These are phyloP conservation scores for Discostella stelligeroides DNA, from an alignment of 108 stramenopile species.

Conservation along the genomic window DNA sequence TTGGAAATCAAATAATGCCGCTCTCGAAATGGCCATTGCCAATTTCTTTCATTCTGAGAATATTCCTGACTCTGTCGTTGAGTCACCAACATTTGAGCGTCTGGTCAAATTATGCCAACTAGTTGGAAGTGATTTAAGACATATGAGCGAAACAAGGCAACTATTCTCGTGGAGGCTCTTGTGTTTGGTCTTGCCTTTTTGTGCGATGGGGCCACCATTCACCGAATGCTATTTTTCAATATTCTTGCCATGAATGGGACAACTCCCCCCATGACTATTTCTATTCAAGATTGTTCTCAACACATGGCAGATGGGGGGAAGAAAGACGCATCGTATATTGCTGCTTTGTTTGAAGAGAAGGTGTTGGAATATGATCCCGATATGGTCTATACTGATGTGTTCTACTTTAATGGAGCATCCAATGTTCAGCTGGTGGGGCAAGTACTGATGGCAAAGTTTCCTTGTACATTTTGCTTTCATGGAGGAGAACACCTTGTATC, in stretches of 20 bases:
- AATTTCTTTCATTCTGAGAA: conserved; percentile 26
- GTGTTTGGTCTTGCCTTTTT: conserved; percentile 14
- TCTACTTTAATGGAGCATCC: conserved; percentile 34
- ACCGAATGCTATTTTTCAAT: conserved; percentile 6
- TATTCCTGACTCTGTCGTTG: conserved; percentile 6
- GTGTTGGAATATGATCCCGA: conserved; percentile 11
- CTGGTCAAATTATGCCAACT: not conserved
- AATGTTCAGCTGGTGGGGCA: conserved; percentile 27
- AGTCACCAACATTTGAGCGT: conserved; percentile 4
- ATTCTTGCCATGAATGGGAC: not conserved
- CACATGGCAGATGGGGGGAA: conserved; percentile 32
- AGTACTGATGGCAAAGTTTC: conserved; percentile 15
- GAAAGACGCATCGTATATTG: conserved; percentile 21
- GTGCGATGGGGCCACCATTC: conserved; percentile 19
- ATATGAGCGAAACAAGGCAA: conserved; percentile 6
- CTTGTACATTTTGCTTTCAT: conserved; percentile 8
- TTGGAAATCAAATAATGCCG: conserved; percentile 4
- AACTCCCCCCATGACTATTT: not conserved
- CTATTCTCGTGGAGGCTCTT: not conserved
- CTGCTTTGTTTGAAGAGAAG: conserved; percentile 6
- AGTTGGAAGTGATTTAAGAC: conserved; percentile 10
- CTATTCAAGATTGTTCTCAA: conserved; percentile 23
- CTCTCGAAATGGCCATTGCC: conserved; percentile 20
- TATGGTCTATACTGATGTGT: conserved; percentile 13
- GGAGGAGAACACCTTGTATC: conserved; percentile 30